A percentile compares a stretch with the other conserved stretches of the same genome.
Conservation (phyloP, 2,329 filamentous ascomycete genomes). For the Ramularia collo-cygni region DNA sequence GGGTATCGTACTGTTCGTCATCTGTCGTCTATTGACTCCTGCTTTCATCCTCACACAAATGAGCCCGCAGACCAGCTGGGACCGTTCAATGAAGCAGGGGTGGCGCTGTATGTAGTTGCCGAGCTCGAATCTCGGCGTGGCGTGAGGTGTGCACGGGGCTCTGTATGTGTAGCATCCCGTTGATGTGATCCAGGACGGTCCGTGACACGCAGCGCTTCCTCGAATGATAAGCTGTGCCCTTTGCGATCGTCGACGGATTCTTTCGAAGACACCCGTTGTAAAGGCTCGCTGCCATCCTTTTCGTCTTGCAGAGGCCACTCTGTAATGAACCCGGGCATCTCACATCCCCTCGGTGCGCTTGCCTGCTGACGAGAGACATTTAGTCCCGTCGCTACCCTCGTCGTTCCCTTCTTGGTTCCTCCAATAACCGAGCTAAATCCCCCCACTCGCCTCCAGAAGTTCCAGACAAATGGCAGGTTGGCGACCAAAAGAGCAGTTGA, state of each 20-base stretch:
- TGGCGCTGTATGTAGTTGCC: constrained; percentile 2
- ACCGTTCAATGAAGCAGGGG: constrained; percentile 3
- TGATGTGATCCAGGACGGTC: background rate
- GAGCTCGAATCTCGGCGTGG: constrained; percentile 3
- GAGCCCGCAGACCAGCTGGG: constrained; percentile 11
- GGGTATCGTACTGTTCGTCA: too few relatives aligned
- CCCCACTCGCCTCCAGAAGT: constrained; percentile 40
- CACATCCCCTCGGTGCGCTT: background rate
- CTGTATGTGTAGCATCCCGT: constrained; percentile 5
- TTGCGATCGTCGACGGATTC: background rate
- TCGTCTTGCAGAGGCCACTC: constrained; percentile 1
- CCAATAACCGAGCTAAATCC: constrained; percentile 27
- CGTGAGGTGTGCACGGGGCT: too few relatives aligned
- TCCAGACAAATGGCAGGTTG: constrained; percentile 56
- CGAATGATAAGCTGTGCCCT: constrained; percentile 1
- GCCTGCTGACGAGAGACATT: background rate
- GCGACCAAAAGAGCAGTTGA: constrained; percentile 54
- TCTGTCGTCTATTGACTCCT: too few relatives aligned
- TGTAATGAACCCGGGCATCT: background rate
- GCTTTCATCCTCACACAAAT: constrained; percentile 10
- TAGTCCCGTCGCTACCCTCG: background rate
- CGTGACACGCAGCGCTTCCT: background rate
- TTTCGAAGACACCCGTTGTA: background rate
- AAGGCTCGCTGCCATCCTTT: background rate
- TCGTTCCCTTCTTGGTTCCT: constrained; percentile 2